These are phyloP conservation scores for Salix koriyanagi DNA, from an alignment of 345 rosid genomes.

Conservation along the genomic window DNA sequence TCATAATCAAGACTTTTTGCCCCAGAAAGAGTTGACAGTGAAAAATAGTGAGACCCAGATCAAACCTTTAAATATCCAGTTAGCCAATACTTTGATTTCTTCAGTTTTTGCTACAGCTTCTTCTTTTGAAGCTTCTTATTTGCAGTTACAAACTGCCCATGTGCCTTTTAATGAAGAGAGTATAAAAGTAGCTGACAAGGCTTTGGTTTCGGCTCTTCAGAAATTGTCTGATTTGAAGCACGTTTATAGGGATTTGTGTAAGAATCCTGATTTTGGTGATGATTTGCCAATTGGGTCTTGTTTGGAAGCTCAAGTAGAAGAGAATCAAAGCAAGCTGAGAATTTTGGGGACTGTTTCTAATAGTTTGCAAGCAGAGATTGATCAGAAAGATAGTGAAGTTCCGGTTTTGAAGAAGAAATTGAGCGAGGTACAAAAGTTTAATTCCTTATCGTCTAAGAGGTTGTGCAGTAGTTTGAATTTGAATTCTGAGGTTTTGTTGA, in stretches of 20 bases:
- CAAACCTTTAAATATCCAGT: constrained; percentile 39
- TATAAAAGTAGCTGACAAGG: constrained; percentile 64
- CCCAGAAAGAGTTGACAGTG: neutral
- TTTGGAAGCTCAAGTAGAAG: constrained; percentile 82
- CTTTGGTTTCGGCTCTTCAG: constrained; percentile 64
- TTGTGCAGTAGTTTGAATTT: constrained; percentile 40
- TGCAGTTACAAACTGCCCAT: constrained; percentile 79
- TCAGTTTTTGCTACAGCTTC: constrained; percentile 70
- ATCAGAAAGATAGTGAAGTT: constrained; percentile 59
- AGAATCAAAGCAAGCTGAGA: constrained; percentile 93
- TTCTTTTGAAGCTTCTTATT: constrained; percentile 81
- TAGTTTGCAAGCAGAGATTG: constrained; percentile 77
- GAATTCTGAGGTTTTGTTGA: constrained; percentile 49
- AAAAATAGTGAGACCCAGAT: constrained; percentile 21
- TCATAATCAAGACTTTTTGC: neutral
- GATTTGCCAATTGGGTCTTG: constrained; percentile 62
- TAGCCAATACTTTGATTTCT: constrained; percentile 52
- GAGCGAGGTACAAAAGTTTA: constrained; percentile 53
- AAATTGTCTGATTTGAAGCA: constrained; percentile 67
- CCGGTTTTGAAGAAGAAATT: constrained; percentile 51
- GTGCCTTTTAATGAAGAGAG: constrained; percentile 65
- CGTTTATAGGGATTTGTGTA: constrained; percentile 42
- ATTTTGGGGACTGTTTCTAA: constrained; percentile 62
- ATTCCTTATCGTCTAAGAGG: constrained; percentile 51
- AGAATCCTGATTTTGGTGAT: constrained; percentile 39